phyloP scores from a whole-genome alignment of 768 basidiomycete species.

The Calocybe indica region DNA sequence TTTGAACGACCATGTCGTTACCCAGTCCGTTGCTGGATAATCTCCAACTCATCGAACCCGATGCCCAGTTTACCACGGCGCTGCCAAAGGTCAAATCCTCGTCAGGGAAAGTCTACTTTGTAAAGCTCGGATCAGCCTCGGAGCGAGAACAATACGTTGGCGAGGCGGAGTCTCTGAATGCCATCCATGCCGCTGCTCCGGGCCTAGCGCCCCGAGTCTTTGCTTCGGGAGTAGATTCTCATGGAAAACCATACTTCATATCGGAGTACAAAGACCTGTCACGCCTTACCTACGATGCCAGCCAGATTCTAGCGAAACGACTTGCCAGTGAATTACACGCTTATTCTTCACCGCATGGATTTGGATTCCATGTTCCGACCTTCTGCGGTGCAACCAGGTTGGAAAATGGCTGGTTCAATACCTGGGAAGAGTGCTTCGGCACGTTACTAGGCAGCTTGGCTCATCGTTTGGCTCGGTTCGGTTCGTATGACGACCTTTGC shows the following conservation, averaged over 20 bases:
- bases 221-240: conserved; percentile 34
- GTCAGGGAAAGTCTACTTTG: conserved; percentile 52
- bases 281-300: conserved; percentile 39
- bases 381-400: conserved; percentile 71
- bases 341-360: conserved; percentile 46
- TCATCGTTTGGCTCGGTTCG: no score
- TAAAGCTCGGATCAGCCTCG: conserved; percentile 44
- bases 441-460: conserved; percentile 52
- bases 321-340: conserved; percentile 64
- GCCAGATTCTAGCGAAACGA: conserved; percentile 47
- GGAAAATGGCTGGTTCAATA: conserved; percentile 66
- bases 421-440: conserved; percentile 66
- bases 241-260: conserved; percentile 57
- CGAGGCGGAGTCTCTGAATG: conserved; percentile 64
- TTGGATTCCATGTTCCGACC: conserved; percentile 70
- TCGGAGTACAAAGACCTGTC: conserved; percentile 66
- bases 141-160: conserved; percentile 65
- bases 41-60: conserved; percentile 45
- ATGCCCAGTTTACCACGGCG: conserved; percentile 37
- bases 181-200: conserved; percentile 59
- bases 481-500: conserved; percentile 36
- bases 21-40: conserved; percentile 32
- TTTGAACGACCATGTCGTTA: conserved; percentile 7
- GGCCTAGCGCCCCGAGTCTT: conserved; percentile 58
- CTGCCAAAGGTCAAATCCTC: conserved; percentile 51